These are phyloP conservation scores for Schrenkiella parvula DNA, from an alignment of 345 rosid species.

Conservation along the genomic window DNA sequence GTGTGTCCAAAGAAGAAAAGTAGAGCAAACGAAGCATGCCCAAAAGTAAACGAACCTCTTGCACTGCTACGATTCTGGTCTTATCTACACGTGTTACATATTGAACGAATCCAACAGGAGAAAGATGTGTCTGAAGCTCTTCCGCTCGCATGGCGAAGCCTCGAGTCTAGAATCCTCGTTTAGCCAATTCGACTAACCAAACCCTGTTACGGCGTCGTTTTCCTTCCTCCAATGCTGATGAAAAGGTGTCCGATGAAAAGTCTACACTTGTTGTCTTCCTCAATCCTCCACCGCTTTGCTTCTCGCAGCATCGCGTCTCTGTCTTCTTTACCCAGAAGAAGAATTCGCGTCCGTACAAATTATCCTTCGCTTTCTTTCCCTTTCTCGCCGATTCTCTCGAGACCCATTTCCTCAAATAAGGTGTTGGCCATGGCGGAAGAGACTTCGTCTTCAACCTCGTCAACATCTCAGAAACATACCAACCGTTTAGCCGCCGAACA, in stretches of 20 bases:
- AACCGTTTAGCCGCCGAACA: slow-evolving; percentile 82
- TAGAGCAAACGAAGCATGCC: too few relatives aligned
- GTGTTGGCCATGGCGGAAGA: slow-evolving; percentile 46
- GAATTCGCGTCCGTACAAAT: not conserved
- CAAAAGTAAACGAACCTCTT: too few relatives aligned
- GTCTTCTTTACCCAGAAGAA: slow-evolving; percentile 21
- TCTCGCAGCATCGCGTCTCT: slow-evolving; percentile 22
- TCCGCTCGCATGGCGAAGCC: slow-evolving; percentile 22
- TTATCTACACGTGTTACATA: slow-evolving; percentile 14
- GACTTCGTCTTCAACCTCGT: slow-evolving; percentile 31
- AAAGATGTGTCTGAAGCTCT: slow-evolving; percentile 31
- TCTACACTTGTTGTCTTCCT: slow-evolving; percentile 27
- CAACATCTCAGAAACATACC: slow-evolving; percentile 41
- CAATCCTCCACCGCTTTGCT: slow-evolving; percentile 23
- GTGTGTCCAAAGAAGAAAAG: too few relatives aligned
- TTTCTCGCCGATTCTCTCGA: slow-evolving; percentile 25
- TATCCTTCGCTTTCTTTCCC: slow-evolving; percentile 25
- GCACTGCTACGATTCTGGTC: too few relatives aligned
- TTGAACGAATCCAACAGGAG: slow-evolving; percentile 13
- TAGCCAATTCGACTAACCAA: not conserved
- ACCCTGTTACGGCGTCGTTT: slow-evolving; percentile 17
- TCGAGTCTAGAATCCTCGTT: not conserved
- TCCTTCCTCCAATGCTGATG: slow-evolving; percentile 23
- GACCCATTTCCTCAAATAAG: slow-evolving; percentile 34
- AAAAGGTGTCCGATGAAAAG: slow-evolving; percentile 33